Conservation (phyloP, 2,329 filamentous ascomycete genomes). For the Sphaceloma murrayae region DNA sequence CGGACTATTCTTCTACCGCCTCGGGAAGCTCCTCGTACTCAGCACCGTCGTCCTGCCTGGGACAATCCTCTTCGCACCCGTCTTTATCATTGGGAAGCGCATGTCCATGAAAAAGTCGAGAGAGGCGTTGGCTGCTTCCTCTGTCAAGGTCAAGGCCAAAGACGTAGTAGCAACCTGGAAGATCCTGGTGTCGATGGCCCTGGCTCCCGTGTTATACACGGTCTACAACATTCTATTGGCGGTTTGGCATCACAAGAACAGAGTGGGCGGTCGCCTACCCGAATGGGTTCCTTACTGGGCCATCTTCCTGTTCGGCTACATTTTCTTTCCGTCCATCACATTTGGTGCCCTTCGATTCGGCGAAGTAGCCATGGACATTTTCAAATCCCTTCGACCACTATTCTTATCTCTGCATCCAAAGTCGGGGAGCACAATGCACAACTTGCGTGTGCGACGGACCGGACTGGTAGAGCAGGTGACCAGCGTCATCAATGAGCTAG, state of each 20-base stretch:
- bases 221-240: constrained; percentile 68
- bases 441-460: constrained; percentile 61
- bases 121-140: constrained; percentile 73
- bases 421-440: constrained; percentile 73
- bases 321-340: constrained; percentile 77
- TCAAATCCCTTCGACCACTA: constrained; percentile 86
- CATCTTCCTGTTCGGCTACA: constrained; percentile 63
- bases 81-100: constrained; percentile 74
- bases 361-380: constrained; percentile 97
- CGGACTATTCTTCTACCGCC: constrained; percentile 66
- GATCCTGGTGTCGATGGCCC: constrained; percentile 72
- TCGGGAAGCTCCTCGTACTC: constrained; percentile 66
- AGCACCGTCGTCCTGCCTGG: constrained; percentile 77
- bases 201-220: constrained; percentile 73
- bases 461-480: constrained; percentile 75
- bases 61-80: constrained; percentile 74
- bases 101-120: constrained; percentile 75
- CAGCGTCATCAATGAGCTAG: constrained; percentile 85
- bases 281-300: constrained; percentile 70
- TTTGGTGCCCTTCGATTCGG: constrained; percentile 91
- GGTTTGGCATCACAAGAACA: constrained; percentile 69
- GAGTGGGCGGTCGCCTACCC: constrained; percentile 73
- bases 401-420: constrained; percentile 75
- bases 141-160: constrained; percentile 77
- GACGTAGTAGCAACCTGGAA: constrained; percentile 96